These are phyloP conservation scores for Cladosporium halotolerans DNA, from an alignment of 2,329 filamentous ascomycete species.

Conservation along the genomic window DNA sequence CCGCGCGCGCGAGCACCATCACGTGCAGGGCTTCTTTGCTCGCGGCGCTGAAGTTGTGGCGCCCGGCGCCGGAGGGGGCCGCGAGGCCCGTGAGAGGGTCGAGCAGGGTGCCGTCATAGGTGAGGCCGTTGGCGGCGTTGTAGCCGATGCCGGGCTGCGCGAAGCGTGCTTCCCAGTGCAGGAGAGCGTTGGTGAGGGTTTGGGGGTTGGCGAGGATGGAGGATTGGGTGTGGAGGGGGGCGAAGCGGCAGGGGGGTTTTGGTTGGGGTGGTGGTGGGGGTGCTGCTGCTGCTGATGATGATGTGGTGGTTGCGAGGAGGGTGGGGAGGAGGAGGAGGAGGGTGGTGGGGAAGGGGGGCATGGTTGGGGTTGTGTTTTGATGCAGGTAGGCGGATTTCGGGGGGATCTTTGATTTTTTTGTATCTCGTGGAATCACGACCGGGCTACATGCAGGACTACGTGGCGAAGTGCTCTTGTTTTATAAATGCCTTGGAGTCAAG, in stretches of 20 bases:
- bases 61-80: slow-evolving; percentile 21
- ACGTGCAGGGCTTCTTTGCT: slow-evolving; percentile 38
- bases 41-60: slow-evolving; percentile 37
- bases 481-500: too few species aligned
- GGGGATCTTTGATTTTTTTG: too few species aligned
- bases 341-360: too few species aligned
- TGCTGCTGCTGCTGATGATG: neutral
- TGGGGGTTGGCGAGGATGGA: slow-evolving; percentile 27
- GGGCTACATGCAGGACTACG: too few species aligned
- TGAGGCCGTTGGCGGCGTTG: slow-evolving; percentile 38
- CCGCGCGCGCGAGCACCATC: slow-evolving; percentile 39
- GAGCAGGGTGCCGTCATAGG: slow-evolving; percentile 37
- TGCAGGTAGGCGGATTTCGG: too few species aligned
- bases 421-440: too few species aligned
- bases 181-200: slow-evolving; percentile 33
- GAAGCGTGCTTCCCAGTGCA: slow-evolving; percentile 41
- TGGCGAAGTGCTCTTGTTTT: too few species aligned
- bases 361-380: too few species aligned
- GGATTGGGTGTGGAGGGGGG: slow-evolving; percentile 18
- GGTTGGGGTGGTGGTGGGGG: neutral
- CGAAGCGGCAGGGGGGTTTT: slow-evolving; percentile 22
- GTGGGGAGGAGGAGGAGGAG: too few species aligned
- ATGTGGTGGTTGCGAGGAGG: too few species aligned
- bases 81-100: slow-evolving; percentile 34
- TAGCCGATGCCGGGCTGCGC: slow-evolving; percentile 38